Evolutionary conservation across 306 rosid species (phyloP).

Genomic region (Trifolium pratense): DNA sequence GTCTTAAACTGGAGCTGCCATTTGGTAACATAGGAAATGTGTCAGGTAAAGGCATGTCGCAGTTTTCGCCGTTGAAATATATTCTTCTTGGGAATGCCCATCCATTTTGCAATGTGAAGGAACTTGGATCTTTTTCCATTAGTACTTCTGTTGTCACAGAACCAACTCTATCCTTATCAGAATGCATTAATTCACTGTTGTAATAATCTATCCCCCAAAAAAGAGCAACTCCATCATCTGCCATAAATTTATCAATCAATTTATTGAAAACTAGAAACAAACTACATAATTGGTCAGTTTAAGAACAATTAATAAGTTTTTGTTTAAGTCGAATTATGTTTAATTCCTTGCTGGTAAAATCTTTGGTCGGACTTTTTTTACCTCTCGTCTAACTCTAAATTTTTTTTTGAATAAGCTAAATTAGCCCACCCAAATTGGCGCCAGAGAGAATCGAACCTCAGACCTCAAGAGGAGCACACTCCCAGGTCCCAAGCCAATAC

Average conservation of each 20-base stretch:
- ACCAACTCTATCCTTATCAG: conserved; percentile 47
- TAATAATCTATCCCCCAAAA: conserved; percentile 76
- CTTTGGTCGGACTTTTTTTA: neutral
- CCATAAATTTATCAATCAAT: conserved; percentile 18
- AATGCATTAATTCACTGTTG: conserved; percentile 57
- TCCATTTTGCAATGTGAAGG: conserved; percentile 71
- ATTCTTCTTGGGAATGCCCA: conserved; percentile 82
- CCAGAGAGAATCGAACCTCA: no score
- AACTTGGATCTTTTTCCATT: conserved; percentile 55
- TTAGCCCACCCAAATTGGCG: no score
- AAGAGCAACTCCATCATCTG: conserved; percentile 79
- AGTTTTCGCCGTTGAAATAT: conserved; percentile 78
- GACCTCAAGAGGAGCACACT: no score
- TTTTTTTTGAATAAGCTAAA: no score
- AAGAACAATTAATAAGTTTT: no score
- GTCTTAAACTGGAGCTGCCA: conserved; percentile 38
- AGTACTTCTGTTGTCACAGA: conserved; percentile 66
- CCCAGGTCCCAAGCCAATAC: no score
- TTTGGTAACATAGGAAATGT: conserved; percentile 71
- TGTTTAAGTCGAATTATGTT: neutral
- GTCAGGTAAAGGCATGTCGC: conserved; percentile 76
- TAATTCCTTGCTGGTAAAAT: neutral
- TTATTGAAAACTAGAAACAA: no score
- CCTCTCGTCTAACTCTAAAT: no score
- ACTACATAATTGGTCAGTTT: no score